Base-by-base conservation (phyloP, 495 filamentous ascomycete species). In the Penicillium lividum region DNA sequence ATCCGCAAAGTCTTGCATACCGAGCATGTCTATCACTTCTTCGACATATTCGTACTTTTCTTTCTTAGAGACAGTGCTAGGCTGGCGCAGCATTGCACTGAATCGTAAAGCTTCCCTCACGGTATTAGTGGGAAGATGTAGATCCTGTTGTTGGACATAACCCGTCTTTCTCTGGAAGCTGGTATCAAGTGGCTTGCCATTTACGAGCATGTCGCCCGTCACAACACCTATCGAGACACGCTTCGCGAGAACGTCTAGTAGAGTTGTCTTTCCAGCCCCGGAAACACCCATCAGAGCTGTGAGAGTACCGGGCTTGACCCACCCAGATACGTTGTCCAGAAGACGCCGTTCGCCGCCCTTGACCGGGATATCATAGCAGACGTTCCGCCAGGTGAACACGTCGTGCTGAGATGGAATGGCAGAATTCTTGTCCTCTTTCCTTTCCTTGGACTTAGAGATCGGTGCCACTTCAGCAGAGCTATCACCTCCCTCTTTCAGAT, bases 91-190 rank as follows among this genome's bases (percentile, higher is more conserved):
- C 36, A 92, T 76, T 40, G 93, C 93, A 58, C 85, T 90, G 71
- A 97, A 97, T 40, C 83, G 82, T 16, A 97, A 77, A 31, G 92
- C 91, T 53, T 81, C 93, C 33, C 93, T 81, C 18, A 96, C 92
- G 4, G 92, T 97, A 0, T 86, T 84, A 0, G 91, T 93, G n/a
- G 85, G 75, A 10, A 93, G 79, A 72, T 95, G 92, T 3, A 97
- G 80, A 84, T 97, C 93, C 71, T 96, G 92, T 67, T 97, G 93
- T 65, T 97, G 90, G 7, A 92, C 93, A 62, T 96, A 97, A 15
- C 92, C 92, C 4, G 91, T 95, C 74, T 93, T 93, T 53, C 93
- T 82, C 61, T 93, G 90, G 78, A 97, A 96, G 0, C 89, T 92
- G 13, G 77, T 76, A 66, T 95, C 90, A 15, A 88, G 69, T 4